Evolutionary conservation across 169 alveolate genomes (phyloP), one percentile per base, ranked within the genome.

Genomic region (Blepharisma undulans): DNA sequence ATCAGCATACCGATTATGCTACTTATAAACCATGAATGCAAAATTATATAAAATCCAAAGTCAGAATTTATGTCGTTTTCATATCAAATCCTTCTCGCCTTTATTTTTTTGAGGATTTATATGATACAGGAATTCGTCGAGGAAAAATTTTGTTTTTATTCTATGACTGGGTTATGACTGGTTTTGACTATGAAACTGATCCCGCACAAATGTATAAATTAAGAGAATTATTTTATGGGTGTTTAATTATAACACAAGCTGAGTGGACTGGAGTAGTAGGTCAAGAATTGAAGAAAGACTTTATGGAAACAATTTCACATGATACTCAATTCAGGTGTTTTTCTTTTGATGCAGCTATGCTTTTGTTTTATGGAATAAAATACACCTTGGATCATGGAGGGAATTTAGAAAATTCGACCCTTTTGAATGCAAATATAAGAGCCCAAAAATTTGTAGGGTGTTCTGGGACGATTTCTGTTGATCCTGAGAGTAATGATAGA

Each of bases 241-340:
- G 60, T n/a, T 30, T 78, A 27, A 33, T 25, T 18, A 33, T 78
- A 22, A 22, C 25, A 22, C n/a, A 27, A 19, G 85, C 85, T 7
- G 89, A 82, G 76, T 82, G 89, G 89, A 59, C 22, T n/a, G 89
- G 89, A 18, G 33, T 4, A 18, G 8, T 30, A 21, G 89, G 89
- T 5, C 30, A 82, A 48, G 18, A 34, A 48, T 19, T 82, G 12
- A 29, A 82, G 48, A 30, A 82, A 82, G 18, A 25, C 61, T n/a
- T 82, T 59, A 82, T 36, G 25, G 34, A 82, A 4, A n/a, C 27
- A 5, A 18, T 36, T 59, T 66, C 30, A 5, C 22, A 32, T 6
- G 30, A n/a, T 18, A 82, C 89, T 4, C 10, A 66, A 30, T 82
- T 36, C 19, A 30, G 48, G 19, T 82, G 89, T 82, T 21, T n/a